A percentile compares a stretch with the other conserved stretches of the same genome.
phyloP scores from a whole-genome alignment of 495 filamentous ascomycete species.

The Penicillium antarcticum region DNA sequence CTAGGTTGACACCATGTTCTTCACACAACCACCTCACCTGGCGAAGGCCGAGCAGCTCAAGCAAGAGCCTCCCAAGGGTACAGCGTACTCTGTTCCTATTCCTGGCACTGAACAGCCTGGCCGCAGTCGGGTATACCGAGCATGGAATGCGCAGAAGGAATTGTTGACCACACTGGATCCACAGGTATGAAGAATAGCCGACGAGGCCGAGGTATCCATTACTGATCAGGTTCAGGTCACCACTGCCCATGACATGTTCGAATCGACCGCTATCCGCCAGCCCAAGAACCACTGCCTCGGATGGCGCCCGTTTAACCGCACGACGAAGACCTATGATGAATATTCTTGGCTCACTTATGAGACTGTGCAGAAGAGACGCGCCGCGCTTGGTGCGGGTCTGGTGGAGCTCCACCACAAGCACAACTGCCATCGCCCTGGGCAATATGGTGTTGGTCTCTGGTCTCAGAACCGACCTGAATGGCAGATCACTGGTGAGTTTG shows the following conservation, averaged over 20 bases:
- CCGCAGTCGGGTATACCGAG: slow-evolving; percentile 73
- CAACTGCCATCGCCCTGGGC: slow-evolving; percentile 54
- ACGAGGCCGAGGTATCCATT: not conserved
- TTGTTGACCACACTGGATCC: slow-evolving; percentile 75
- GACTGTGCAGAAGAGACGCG: slow-evolving; percentile 73
- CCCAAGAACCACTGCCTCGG: slow-evolving; percentile 70
- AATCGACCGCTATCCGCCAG: slow-evolving; percentile 59
- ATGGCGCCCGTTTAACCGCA: slow-evolving; percentile 72
- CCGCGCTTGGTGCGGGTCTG: slow-evolving; percentile 83
- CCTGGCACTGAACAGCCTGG: slow-evolving; percentile 71
- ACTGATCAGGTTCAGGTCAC: slow-evolving; percentile 41
- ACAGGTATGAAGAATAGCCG: slow-evolving; percentile 40
- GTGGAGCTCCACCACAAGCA: slow-evolving; percentile 74
- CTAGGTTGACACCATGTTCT: slow-evolving; percentile 35
- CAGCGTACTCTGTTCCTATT: slow-evolving; percentile 58
- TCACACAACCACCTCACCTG: slow-evolving; percentile 38
- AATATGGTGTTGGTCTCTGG: slow-evolving; percentile 90
- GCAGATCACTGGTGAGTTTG: slow-evolving; percentile 78
- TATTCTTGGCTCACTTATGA: slow-evolving; percentile 85
- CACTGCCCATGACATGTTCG: slow-evolving; percentile 81
- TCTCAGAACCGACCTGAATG: slow-evolving; percentile 95
- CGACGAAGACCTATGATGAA: slow-evolving; percentile 68
- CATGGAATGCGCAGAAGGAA: slow-evolving; percentile 71
- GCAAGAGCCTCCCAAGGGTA: slow-evolving; percentile 41
- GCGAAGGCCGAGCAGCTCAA: slow-evolving; percentile 40